Base-by-base conservation (phyloP, 202 grass and related monocot genomes). In the Schoenoplectus triqueter region DNA sequence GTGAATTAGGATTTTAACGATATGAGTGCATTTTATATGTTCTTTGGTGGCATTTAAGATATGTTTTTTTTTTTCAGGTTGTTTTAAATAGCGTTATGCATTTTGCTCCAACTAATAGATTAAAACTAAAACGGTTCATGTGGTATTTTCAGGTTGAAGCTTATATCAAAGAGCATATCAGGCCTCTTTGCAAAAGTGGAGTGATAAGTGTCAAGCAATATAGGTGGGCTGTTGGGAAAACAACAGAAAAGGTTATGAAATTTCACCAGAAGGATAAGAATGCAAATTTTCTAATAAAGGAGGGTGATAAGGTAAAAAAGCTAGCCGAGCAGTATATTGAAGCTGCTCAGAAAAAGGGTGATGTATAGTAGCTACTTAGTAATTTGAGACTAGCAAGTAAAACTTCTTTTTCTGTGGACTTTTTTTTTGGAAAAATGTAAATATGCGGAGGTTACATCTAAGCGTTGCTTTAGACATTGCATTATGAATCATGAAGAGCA, bases 161-260 rank as follows among this genome's bases (percentile, higher is more conserved):
- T 66, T 95, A 90, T 64, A 85, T 95, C 42, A 95, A 99, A 85
- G 96, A 95, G 85, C 92, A 95, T 84, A 91, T 99, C 85, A 95
- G 96, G 69, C 88, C 96, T 52, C 91, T 98, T 15, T 95, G 96
- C 89, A 98, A 98, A 89, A 98, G 91, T 2, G 93, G 90, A 2
- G 93, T 95, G 44, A 95, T 98, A 31, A 94, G 83, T 0, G 91
- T 91, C 0, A 85, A 90, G 22, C 96, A 98, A 39, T 98, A 95
- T 72, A 87, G 87, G 55, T 98, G 93, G 91, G 64, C 88, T 6
- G 91, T 95, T 6, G 54, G 9, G 0, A 95, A 92, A 87, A 90
- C 96, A 17, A 90, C 90, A 0, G 96, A 95, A 4, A 95, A 99
- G 65, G 93, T 99, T 45, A 94, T 91, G 96, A 88, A 49, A 80